phyloP scores from a whole-genome alignment of 805 yeast genomes.

The Nakazawaea populi region DNA sequence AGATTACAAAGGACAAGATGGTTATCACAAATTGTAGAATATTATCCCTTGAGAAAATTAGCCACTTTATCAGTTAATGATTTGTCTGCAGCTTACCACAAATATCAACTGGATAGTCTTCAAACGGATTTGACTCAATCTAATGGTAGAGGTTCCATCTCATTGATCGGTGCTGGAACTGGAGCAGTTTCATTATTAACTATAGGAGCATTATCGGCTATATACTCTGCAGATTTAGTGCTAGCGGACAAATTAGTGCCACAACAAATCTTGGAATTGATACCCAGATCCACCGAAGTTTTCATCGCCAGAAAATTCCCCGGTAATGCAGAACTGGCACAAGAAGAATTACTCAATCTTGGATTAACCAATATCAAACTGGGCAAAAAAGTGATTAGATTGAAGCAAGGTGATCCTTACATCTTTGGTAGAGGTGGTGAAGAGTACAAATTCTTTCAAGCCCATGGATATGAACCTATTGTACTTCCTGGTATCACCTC shows the following conservation, averaged over 20 bases:
- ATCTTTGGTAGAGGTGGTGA: conserved; percentile 97
- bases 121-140: conserved; percentile 10
- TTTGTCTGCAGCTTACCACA: conserved; percentile 36
- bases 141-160: conserved; percentile 45
- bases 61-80: conserved; percentile 56
- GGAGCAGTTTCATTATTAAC: conserved; percentile 82
- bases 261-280: conserved; percentile 71
- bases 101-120: conserved; percentile 3
- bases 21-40: conserved; percentile 86
- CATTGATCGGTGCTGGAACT: conserved; percentile 93
- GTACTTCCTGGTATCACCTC: conserved; percentile 89
- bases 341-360: conserved; percentile 68
- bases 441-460: conserved; percentile 64
- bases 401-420: conserved; percentile 96
- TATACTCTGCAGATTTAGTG: conserved; percentile 74
- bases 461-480: conserved; percentile 61
- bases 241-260: conserved; percentile 93
- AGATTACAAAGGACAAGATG: conserved; percentile 67
- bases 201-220: conserved; percentile 76
- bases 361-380: conserved; percentile 59
- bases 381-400: conserved; percentile 78
- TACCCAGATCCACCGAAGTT: conserved; percentile 69
- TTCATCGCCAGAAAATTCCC: conserved; percentile 94
- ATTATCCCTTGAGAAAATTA: conserved; percentile 69
- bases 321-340: conserved; percentile 94